Evolutionary conservation across 116 monocot species (phyloP).

Genomic region (Posidonia oceanica): DNA sequence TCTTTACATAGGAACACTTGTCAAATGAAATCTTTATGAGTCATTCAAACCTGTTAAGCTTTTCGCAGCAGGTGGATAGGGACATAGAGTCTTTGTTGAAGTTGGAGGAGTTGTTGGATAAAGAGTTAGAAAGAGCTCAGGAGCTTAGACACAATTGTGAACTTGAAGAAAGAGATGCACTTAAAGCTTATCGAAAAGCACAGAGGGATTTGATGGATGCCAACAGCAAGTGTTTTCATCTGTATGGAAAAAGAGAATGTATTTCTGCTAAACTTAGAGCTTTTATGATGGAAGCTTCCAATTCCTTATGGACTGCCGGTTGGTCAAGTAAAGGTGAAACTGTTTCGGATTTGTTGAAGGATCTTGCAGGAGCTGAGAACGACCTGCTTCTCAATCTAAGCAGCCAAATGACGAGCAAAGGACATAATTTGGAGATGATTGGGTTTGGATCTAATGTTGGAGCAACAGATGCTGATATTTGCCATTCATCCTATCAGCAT

Average conservation of each 20-base stretch:
- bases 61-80: constrained; percentile 6
- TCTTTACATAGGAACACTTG: constrained; percentile 4
- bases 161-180: constrained; percentile 66
- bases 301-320: constrained; percentile 30
- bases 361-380: constrained; percentile 7
- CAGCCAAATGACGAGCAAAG: constrained; percentile 6
- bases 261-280: constrained; percentile 42
- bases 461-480: constrained; percentile 6
- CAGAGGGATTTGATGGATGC: constrained; percentile 71
- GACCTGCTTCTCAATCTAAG: constrained; percentile 12
- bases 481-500: constrained; percentile 11
- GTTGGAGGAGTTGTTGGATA: constrained; percentile 70
- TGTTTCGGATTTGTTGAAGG: constrained; percentile 1
- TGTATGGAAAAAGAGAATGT: constrained; percentile 65
- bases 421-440: constrained; percentile 13
- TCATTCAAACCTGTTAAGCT: constrained; percentile 12
- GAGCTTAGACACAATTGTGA: constrained; percentile 66
- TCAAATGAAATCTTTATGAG: constrained; percentile 6
- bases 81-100: constrained; percentile 42
- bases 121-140: constrained; percentile 88
- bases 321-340: constrained; percentile 19
- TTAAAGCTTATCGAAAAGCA: constrained; percentile 67
- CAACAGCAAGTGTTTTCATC: constrained; percentile 56
- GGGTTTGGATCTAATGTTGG: constrained; percentile 12
- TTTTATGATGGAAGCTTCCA: constrained; percentile 37